Evolutionary conservation across 2,329 filamentous ascomycete genomes (phyloP).

Genomic region (Didymella pomorum): DNA sequence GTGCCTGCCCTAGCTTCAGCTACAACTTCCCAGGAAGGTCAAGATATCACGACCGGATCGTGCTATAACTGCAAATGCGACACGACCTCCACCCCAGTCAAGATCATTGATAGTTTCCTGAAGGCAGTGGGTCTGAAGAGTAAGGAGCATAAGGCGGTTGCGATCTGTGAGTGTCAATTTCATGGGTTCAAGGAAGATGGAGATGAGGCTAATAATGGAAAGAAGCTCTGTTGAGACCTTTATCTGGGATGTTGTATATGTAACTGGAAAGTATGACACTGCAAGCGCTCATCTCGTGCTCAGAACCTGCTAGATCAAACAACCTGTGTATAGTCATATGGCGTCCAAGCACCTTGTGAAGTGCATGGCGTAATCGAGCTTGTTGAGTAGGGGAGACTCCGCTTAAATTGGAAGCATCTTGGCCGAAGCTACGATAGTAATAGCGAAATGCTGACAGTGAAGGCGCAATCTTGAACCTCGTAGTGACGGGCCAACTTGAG

Average conservation of each 20-base stretch:
- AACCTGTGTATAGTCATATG: too few relatives aligned
- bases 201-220: neutral
- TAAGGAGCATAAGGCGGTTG: neutral
- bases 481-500: neutral
- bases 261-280: neutral
- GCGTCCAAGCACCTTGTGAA: too few relatives aligned
- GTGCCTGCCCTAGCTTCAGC: neutral
- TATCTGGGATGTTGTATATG: neutral
- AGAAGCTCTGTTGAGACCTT: neutral
- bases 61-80: constrained; percentile 3
- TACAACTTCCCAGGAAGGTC: neutral
- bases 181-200: neutral
- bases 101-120: neutral
- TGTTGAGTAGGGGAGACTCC: neutral
- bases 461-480: neutral
- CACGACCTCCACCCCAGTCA: neutral
- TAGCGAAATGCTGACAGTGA: too few relatives aligned
- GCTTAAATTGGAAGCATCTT: neutral
- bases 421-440: neutral
- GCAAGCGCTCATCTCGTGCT: too few relatives aligned
- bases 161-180: neutral
- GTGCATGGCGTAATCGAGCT: too few relatives aligned
- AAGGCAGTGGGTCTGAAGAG: neutral
- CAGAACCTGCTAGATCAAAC: too few relatives aligned
- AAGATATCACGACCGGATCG: neutral